phyloP scores from a whole-genome alignment of 495 filamentous ascomycete genomes.

The Massariosphaeria phaeospora region DNA sequence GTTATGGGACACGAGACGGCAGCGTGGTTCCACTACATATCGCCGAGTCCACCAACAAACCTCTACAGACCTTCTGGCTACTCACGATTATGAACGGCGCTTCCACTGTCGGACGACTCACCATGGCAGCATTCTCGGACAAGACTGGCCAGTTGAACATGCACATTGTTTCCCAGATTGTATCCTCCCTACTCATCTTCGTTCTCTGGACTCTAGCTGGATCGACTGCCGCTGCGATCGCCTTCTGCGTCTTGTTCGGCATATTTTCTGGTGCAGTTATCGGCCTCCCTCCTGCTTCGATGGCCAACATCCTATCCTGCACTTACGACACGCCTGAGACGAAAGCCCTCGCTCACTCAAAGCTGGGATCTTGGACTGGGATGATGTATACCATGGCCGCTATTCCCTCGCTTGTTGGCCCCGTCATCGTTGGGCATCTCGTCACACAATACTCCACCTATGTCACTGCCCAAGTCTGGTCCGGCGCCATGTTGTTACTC shows the following conservation, averaged over 20 bases:
- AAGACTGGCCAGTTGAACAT: slow-evolving; percentile 40
- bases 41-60: slow-evolving; percentile 20
- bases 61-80: slow-evolving; percentile 43
- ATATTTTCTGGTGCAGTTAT: slow-evolving; percentile 41
- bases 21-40: background rate
- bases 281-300: slow-evolving; percentile 42
- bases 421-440: slow-evolving; percentile 41
- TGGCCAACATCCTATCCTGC: slow-evolving; percentile 41
- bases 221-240: slow-evolving; percentile 34
- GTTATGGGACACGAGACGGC: slow-evolving; percentile 37
- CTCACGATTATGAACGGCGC: slow-evolving; percentile 44
- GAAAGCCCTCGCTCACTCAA: slow-evolving; percentile 22
- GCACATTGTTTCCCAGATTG: slow-evolving; percentile 36
- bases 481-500: slow-evolving; percentile 32
- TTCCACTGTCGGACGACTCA: slow-evolving; percentile 40
- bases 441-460: slow-evolving; percentile 29
- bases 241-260: slow-evolving; percentile 44
- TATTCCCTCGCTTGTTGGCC: slow-evolving; percentile 39
- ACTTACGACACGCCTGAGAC: slow-evolving; percentile 19
- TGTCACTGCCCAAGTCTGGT: slow-evolving; percentile 39
- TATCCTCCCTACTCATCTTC: slow-evolving; percentile 39
- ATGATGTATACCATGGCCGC: slow-evolving; percentile 44
- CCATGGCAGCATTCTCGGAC: slow-evolving; percentile 31
- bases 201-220: slow-evolving; percentile 38
- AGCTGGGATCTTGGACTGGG: slow-evolving; percentile 46